phyloP scores from a whole-genome alignment of 176 grass and related monocot genomes.

The Tillandsia fasciculata region DNA sequence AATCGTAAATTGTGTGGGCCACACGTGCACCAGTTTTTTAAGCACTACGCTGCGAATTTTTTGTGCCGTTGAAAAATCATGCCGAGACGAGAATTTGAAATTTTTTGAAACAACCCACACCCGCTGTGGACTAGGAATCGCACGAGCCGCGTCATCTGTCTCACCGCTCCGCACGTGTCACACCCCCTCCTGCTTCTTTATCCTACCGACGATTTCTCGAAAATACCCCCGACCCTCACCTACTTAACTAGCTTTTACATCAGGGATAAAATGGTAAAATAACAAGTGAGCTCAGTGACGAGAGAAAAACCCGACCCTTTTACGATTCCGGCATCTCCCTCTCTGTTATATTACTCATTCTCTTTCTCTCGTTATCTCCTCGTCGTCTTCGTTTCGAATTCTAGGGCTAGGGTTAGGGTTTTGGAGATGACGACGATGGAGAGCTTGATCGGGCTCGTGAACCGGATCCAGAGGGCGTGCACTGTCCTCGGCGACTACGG shows the following conservation, averaged over 20 bases:
- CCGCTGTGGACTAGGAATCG: neutral
- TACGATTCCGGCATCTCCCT: neutral
- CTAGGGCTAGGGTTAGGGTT: slow-evolving; percentile 19
- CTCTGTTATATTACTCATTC: neutral
- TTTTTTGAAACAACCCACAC: neutral
- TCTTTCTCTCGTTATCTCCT: neutral
- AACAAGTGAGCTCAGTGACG: neutral
- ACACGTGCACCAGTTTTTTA: neutral
- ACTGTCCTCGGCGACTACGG: slow-evolving; percentile 93
- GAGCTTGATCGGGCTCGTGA: slow-evolving; percentile 85
- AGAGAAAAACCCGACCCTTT: neutral
- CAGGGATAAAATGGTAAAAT: neutral
- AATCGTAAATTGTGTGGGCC: too few species aligned
- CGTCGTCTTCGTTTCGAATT: neutral
- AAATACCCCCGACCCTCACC: neutral
- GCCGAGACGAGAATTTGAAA: neutral
- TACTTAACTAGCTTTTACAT: neutral
- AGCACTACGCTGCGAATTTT: neutral
- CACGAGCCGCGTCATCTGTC: neutral
- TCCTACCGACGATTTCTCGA: neutral
- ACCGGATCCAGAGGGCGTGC: slow-evolving; percentile 90
- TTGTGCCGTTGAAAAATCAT: neutral
- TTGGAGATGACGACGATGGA: slow-evolving; percentile 68
- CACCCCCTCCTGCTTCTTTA: neutral
- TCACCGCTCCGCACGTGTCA: neutral